A percentile compares a stretch with the other conserved stretches of the same genome.
Conservation (phyloP, 2,329 filamentous ascomycete genomes). For the Tolypocladium album region DNA sequence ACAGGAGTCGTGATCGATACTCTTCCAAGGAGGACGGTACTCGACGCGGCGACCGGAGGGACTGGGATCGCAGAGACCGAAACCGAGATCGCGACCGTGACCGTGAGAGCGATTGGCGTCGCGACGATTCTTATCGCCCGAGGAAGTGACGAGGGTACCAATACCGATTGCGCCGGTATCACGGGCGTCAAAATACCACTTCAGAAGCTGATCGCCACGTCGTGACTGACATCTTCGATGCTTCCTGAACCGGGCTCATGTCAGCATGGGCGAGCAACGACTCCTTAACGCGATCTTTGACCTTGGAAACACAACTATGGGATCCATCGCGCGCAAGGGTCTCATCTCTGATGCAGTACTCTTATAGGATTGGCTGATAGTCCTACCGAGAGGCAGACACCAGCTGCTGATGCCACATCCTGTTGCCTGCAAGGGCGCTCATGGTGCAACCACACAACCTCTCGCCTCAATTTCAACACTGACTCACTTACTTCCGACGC, state of each 20-base stretch:
- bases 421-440: conserved; percentile 1
- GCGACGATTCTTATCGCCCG: conserved; percentile 3
- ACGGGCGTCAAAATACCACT: background rate
- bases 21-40: conserved; percentile 14
- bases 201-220: background rate
- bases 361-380: background rate
- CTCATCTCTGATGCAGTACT: conserved; percentile 1
- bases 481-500: background rate
- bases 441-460: background rate
- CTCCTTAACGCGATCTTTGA: background rate
- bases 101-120: conserved; percentile 15
- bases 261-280: background rate
- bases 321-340: background rate
- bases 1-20: conserved; percentile 21
- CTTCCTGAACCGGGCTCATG: background rate
- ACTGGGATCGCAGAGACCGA: conserved; percentile 9
- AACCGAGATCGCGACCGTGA: conserved; percentile 1
- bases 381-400: background rate
- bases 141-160: background rate
- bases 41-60: conserved; percentile 13
- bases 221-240: background rate
- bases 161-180: background rate
- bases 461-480: background rate
- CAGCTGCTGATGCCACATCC: background rate
- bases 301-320: background rate